Conservation (phyloP, 2,329 filamentous ascomycete species). For the Diaporthe humulicola region DNA sequence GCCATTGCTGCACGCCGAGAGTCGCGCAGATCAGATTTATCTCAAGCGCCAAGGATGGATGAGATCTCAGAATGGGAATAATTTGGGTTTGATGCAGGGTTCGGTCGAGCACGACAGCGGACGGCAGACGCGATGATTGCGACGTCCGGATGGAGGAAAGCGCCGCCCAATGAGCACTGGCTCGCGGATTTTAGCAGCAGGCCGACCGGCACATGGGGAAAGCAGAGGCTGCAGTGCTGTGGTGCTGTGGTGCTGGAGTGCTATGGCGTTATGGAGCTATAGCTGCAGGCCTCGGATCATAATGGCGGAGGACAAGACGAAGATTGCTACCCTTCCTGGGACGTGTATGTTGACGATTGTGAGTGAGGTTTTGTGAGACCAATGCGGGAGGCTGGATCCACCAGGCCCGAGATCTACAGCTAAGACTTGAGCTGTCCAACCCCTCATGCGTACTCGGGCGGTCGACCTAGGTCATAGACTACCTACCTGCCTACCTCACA, state of each 20-base stretch:
- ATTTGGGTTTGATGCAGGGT: slow-evolving; percentile 4
- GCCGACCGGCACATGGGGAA: background rate
- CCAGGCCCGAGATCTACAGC: background rate
- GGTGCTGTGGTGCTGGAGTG: background rate
- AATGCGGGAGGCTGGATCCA: slow-evolving; percentile 2
- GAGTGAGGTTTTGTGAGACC: background rate
- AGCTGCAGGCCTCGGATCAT: slow-evolving; percentile 26
- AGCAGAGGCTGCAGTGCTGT: background rate
- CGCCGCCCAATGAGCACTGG: slow-evolving; percentile 15
- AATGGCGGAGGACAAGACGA: slow-evolving; percentile 1
- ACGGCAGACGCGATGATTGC: slow-evolving; percentile 18
- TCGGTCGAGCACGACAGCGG: slow-evolving; percentile 12
- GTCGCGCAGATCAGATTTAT: background rate
- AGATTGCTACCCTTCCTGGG: background rate
- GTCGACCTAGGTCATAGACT: too few species aligned
- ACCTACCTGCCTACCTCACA: background rate
- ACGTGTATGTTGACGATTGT: background rate
- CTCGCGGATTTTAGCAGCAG: slow-evolving; percentile 16
- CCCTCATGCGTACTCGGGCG: background rate
- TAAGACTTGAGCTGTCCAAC: background rate
- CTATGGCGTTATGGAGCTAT: slow-evolving; percentile 1
- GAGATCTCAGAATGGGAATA: background rate
- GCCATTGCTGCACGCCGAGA: slow-evolving; percentile 3
- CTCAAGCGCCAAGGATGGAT: background rate
- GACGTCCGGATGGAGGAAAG: slow-evolving; percentile 16